phyloP scores from a whole-genome alignment of 805 yeast species.

The Wickerhamomyces canadensis region DNA sequence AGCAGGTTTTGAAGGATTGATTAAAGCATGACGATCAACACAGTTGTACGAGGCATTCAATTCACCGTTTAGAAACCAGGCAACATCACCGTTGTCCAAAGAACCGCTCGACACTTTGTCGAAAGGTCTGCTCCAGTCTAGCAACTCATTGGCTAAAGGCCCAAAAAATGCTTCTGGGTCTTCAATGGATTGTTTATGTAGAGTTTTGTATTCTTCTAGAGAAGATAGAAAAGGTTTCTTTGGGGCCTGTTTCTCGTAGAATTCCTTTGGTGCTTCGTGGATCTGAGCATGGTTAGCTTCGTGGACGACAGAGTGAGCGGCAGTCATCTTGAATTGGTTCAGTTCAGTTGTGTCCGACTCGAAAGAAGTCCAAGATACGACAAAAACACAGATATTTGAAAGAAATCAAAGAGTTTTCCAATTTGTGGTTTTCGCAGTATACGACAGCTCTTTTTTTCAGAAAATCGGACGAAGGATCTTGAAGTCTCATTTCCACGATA shows the following conservation, averaged over 20 bases:
- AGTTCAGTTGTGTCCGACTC: no score
- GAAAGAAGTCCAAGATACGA: no score
- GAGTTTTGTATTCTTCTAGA: constrained; percentile 59
- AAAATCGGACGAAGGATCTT: no score
- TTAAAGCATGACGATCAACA: constrained; percentile 92
- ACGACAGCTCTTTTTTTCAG: no score
- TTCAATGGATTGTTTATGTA: constrained; percentile 71
- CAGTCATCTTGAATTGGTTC: constrained; percentile 9
- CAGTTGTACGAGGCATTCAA: constrained; percentile 89
- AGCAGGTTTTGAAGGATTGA: constrained; percentile 79
- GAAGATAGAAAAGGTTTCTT: constrained; percentile 21
- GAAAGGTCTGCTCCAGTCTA: constrained; percentile 80
- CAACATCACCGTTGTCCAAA: constrained; percentile 32
- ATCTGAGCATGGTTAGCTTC: constrained; percentile 32
- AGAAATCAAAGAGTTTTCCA: no score
- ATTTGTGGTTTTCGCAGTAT: no score
- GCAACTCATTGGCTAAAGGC: constrained; percentile 61
- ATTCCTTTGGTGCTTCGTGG: constrained; percentile 31
- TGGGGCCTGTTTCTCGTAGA: constrained; percentile 35
- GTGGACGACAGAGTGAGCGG: constrained; percentile 31
- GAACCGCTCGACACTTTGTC: constrained; percentile 52
- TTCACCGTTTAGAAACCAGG: constrained; percentile 79
- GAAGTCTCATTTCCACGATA: no score
- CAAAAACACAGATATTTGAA: no score
- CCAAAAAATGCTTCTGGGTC: constrained; percentile 82